Base-by-base conservation (phyloP, 2,329 filamentous ascomycete genomes). In the Penicillium janthinellum region DNA sequence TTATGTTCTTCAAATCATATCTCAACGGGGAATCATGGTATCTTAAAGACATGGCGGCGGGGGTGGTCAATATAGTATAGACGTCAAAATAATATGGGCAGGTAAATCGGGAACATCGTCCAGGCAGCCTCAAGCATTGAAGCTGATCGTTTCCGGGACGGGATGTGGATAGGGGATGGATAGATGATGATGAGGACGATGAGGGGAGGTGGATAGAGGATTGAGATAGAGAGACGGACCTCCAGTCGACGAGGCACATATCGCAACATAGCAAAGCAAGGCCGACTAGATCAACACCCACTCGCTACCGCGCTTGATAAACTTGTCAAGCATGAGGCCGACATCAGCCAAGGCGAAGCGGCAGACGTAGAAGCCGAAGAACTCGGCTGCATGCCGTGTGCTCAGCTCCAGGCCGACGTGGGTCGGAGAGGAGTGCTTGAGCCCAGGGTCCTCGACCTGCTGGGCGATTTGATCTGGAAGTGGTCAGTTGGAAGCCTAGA, bases 341-440 rank as follows among this genome's bases (percentile, higher is more conserved):
- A 99, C 79, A 75, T 99, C 95, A 4, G 88, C 83, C 61, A 99
- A 81, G n/a, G 93, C 92, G 74, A 99, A 99, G 17, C 95, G 89
- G 77, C 94, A 97, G 31, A 99, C 85, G 75, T 95, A 98, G 77
- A 99, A 97, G 15, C 90, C 93, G 75, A 99, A 99, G 77, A 99
- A 99, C 77, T 99, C 95, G 37, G 94, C 91, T 7, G 94, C 95
- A 75, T 97, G 94, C 42, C 94, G 87, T 38, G 92, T 92, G 73
- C 92, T 95, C 42, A 99, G 84, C 78, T 99, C 95, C 37, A 99
- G 85, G 10, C 95, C 95, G 55, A 99, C 93, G 73, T 97, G 93
- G 8, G 95, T 98, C 70, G 92, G 92, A 68, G 93, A 94, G 17
- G 92, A 92, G 77, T 95, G 91, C 67, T 91, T 90, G 56, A 98